Base-by-base conservation (phyloP, 345 rosid species). In the Orychophragmus violaceus region DNA sequence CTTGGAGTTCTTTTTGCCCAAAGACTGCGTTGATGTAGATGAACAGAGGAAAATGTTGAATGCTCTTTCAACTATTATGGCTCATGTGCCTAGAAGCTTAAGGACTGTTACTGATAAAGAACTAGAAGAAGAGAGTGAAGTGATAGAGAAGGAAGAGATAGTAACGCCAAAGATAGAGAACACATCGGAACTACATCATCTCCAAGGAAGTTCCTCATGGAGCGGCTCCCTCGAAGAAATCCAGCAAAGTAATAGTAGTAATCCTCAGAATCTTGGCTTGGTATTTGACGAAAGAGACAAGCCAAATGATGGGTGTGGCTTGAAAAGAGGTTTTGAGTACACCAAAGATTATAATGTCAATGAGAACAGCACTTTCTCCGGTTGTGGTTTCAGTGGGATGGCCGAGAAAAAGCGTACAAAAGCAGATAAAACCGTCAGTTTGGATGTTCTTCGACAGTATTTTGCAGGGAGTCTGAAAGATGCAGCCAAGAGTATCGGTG, bases 401-500 rank as follows among this genome's bases (percentile, higher is more conserved):
- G 75, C 81, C 12, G 89, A 81, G 64, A 85, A 79, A 74, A 85
- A 76, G 54, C 92, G 85, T 41, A 68, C 80, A 39, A 90, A 83
- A 79, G 79, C 82, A 4, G 92, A 94, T 65, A 90, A 86, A 74
- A 78, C 69, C 17, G 87, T 90, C 69, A 83, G 87, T 54, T 77
- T 87, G 80, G 82, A 87, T 71, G 92, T 88, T 75, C 87, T 87
- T 41, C 79, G 77, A 49, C 85, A 84, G 44, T 81, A 90, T 68
- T 90, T 94, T 41, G 74, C 99, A 3, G 97, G 97, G 56, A 90
- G 92, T 66, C 83, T 90, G 36, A 94, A 94, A 82, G 96, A 90
- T 78, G 99, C 97, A 60, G 97, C 97, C 12, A 94, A 82, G 78
- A 83, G 78, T 64, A 84, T 94, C 9, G 96, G 97, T 51, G 95